phyloP scores from a whole-genome alignment of 1,139 yeast species.

The Pichia sp. region DNA sequence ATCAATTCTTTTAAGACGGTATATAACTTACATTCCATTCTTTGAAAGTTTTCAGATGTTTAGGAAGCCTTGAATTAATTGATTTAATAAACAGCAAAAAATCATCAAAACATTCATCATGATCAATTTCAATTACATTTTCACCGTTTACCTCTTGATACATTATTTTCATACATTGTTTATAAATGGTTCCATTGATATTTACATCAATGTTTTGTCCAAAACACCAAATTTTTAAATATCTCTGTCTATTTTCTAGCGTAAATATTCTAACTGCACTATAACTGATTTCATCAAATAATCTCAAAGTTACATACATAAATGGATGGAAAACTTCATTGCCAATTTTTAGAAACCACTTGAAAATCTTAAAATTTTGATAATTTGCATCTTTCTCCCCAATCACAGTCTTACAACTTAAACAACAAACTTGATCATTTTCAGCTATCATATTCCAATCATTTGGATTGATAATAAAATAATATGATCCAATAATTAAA shows the following conservation, averaged over 20 bases:
- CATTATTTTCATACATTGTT: constrained; percentile 35
- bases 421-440: constrained; percentile 6
- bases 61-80: constrained; percentile 30
- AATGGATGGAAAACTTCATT: constrained; percentile 18
- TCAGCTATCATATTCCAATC: constrained; percentile 17
- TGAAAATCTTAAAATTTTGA: constrained; percentile 39
- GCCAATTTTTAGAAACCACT: constrained; percentile 50
- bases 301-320: constrained; percentile 18
- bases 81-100: constrained; percentile 25
- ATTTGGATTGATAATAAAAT: constrained; percentile 39
- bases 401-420: constrained; percentile 13
- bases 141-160: constrained; percentile 22
- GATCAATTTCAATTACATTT: constrained; percentile 23
- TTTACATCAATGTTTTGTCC: constrained; percentile 40
- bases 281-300: constrained; percentile 26
- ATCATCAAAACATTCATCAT: constrained; percentile 24
- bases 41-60: constrained; percentile 19
- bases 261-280: constrained; percentile 26
- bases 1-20: constrained; percentile 5
- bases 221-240: constrained; percentile 49
- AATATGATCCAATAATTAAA: constrained; percentile 53
- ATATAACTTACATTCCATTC: constrained; percentile 28
- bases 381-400: constrained; percentile 24
- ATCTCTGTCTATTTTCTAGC: constrained; percentile 19
- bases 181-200: constrained; percentile 15